A percentile compares a stretch with the other conserved stretches of the same genome.
These are phyloP conservation scores for Lactarius trivialis DNA, from an alignment of 768 basidiomycete genomes.

Conservation along the genomic window DNA sequence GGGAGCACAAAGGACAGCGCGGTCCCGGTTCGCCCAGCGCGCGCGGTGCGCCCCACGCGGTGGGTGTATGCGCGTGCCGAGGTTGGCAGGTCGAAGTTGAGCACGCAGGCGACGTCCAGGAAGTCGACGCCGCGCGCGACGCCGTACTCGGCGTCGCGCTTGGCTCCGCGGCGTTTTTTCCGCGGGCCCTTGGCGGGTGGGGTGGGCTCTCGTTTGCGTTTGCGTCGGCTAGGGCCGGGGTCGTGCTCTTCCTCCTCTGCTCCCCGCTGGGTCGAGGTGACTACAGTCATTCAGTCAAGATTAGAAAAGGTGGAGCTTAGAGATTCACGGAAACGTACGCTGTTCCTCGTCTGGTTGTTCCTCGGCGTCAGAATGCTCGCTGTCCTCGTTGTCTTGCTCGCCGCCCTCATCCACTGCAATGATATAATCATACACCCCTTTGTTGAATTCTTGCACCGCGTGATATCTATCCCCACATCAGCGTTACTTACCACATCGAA, in stretches of 20 bases:
- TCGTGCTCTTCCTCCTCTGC: neutral
- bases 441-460: conserved; percentile 97
- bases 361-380: conserved; percentile 38
- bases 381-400: conserved; percentile 44
- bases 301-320: neutral
- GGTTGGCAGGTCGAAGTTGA: conserved; percentile 96
- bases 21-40: conserved; percentile 90
- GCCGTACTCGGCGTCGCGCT: conserved; percentile 74
- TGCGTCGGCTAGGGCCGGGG: conserved; percentile 27
- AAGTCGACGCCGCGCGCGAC: conserved; percentile 97
- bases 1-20: conserved; percentile 85
- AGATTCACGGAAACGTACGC: conserved; percentile 27
- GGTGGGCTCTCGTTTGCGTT: conserved; percentile 51
- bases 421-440: conserved; percentile 96
- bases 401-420: conserved; percentile 93
- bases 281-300: conserved; percentile 30
- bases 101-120: conserved; percentile 90
- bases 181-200: conserved; percentile 32
- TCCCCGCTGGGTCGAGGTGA: conserved; percentile 50
- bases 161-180: conserved; percentile 43
- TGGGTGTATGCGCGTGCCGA: conserved; percentile 88
- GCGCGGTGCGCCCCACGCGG: conserved; percentile 92
- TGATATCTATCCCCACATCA: conserved; percentile 59
- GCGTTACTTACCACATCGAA: neutral
- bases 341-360: conserved; percentile 36